Base-by-base conservation (phyloP, 306 rosid species). In the Rubus parviflorus region DNA sequence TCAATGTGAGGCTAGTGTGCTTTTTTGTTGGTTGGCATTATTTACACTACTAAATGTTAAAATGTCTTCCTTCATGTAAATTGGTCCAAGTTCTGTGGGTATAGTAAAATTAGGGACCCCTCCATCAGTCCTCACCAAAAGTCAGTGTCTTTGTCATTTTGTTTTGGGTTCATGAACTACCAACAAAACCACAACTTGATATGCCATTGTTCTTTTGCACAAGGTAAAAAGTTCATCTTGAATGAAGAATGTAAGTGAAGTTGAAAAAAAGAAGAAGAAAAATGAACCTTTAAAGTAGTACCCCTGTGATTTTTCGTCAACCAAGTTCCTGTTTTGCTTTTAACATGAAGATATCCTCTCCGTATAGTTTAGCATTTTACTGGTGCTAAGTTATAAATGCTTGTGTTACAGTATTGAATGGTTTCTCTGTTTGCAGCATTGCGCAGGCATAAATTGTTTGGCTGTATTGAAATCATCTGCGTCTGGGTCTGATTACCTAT, bases 361-460 rank as follows among this genome's bases (percentile, higher is more conserved):
- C 51, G 1, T 54, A 11, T 15, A 2, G 40, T 40, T 52, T 54
- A 20, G 41, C 41, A 42, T 56, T 48, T 9, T 60, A 25, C 16
- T 73, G 45, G 35, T 30, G 35, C 7, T 61, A 30, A 61, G 49
- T 76, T 46, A 23, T 49, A 76, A 38, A 48, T 46, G 69, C 84
- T 68, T 65, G 58, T 37, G 61, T 25, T 73, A 64, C 37, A 40
- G 20, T 9, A n/a, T 85, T 79, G 75, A 73, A 41, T 69, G 48
- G 67, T 84, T 80, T 81, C 83, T 46, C 75, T 83, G 73, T 81
- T 61, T 76, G 84, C 95, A 95, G 99, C 99, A 95, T 81, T 95
- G 92, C 79, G 97, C 97, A 68, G 98, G 99, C 75, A 79, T 95
- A 86, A 95, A 95, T 80, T 89, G 97, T 85, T 80, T 95, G 85